These are phyloP conservation scores for Crotalaria pallida DNA, from an alignment of 306 rosid species.

Conservation along the genomic window DNA sequence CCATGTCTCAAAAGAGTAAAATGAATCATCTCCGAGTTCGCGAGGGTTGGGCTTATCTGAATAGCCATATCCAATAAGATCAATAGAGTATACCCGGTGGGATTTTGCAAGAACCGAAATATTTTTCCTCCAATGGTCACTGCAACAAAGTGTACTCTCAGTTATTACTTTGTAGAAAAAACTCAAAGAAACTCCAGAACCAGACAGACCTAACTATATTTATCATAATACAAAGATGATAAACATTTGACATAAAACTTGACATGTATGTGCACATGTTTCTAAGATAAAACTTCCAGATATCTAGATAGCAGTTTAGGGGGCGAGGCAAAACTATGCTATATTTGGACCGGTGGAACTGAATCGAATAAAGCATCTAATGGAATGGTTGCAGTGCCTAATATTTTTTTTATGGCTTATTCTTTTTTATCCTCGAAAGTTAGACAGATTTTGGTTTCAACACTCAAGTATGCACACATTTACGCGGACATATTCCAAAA, in stretches of 20 bases:
- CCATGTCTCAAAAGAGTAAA: conserved; percentile 92
- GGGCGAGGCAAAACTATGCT: too few species aligned
- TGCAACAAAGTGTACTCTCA: conserved; percentile 42
- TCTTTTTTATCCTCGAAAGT: too few species aligned
- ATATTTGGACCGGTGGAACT: too few species aligned
- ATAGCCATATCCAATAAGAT: conserved; percentile 97
- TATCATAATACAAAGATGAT: not conserved
- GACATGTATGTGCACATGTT: not conserved
- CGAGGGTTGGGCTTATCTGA: conserved; percentile 93
- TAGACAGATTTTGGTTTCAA: too few species aligned
- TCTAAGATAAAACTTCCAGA: not conserved
- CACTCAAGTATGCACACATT: too few species aligned
- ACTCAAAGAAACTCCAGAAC: conserved; percentile 13
- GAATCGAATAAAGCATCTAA: too few species aligned
- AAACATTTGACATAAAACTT: not conserved
- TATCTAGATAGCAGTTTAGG: not conserved
- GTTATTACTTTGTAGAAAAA: conserved; percentile 21
- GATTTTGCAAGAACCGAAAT: conserved; percentile 63
- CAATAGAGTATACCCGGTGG: conserved; percentile 77
- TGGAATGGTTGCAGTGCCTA: too few species aligned
- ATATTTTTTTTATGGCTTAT: too few species aligned
- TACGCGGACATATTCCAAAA: too few species aligned
- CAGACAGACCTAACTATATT: conserved; percentile 19
- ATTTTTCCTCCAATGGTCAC: conserved; percentile 97
- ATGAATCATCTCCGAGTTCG: conserved; percentile 43